Conservation (phyloP, 2,329 filamentous ascomycete genomes). For the Talaromyces atroroseus region DNA sequence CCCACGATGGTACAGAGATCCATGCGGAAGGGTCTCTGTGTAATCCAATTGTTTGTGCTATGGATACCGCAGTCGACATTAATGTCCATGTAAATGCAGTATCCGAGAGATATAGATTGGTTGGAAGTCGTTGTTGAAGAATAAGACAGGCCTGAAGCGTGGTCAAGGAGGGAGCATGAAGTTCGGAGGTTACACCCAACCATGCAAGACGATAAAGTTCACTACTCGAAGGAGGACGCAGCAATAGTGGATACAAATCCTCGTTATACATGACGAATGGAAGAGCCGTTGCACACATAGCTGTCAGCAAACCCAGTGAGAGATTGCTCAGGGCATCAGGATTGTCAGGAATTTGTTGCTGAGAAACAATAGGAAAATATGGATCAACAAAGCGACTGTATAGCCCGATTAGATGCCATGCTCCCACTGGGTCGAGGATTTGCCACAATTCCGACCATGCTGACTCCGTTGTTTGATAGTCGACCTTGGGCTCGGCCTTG, state of each 20-base stretch:
- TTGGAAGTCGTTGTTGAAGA: constrained; percentile 4
- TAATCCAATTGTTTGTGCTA: constrained; percentile 1
- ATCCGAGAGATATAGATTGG: constrained; percentile 4
- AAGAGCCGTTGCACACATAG: constrained; percentile 5
- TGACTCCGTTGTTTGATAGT: constrained; percentile 3
- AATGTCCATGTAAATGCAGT: constrained; percentile 3
- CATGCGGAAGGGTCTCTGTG: constrained; percentile 4
- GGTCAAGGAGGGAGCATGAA: not conserved
- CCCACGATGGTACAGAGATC: not conserved
- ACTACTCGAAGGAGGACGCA: not conserved
- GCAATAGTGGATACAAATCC: not conserved
- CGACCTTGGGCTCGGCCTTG: constrained; percentile 4
- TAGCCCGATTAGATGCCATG: constrained; percentile 5
- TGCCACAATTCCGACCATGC: constrained; percentile 6
- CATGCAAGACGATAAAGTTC: constrained; percentile 6
- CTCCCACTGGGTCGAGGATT: not conserved
- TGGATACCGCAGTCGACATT: constrained; percentile 1
- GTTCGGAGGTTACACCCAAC: not conserved
- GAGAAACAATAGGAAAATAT: constrained; percentile 1
- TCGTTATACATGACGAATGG: constrained; percentile 3
- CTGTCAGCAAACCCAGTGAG: not conserved
- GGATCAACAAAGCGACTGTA: constrained; percentile 5
- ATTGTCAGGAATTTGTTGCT: not conserved
- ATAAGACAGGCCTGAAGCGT: constrained; percentile 2
- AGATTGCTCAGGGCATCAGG: constrained; percentile 2